Evolutionary conservation across 2,329 filamentous ascomycete species (phyloP).

Genomic region (Fusarium denticulatum): DNA sequence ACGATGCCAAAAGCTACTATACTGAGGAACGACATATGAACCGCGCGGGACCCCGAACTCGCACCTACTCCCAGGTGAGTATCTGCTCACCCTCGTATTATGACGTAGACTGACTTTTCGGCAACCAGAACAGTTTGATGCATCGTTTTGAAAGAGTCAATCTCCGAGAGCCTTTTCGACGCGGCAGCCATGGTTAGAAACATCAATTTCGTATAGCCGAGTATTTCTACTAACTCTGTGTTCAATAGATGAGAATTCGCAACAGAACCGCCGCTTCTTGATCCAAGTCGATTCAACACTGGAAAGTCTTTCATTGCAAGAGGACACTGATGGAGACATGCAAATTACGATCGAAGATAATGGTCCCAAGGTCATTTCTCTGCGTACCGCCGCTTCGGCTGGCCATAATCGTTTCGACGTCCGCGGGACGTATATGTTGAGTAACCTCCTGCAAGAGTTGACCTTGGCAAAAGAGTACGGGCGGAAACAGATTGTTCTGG

Average conservation of each 20-base stretch:
- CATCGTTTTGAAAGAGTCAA: constrained; percentile 64
- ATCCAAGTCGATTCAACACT: constrained; percentile 88
- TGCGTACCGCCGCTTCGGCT: constrained; percentile 86
- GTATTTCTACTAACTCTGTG: constrained; percentile 5
- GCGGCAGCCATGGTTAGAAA: constrained; percentile 66
- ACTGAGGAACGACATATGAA: constrained; percentile 64
- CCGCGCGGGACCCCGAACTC: constrained; percentile 61
- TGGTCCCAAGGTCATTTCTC: constrained; percentile 87
- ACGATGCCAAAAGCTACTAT: constrained; percentile 69
- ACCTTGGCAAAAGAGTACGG: constrained; percentile 92
- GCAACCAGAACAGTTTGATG: constrained; percentile 60
- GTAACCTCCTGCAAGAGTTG: constrained; percentile 94
- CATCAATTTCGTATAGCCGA: neutral
- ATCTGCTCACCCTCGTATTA: neutral
- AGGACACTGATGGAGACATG: constrained; percentile 94
- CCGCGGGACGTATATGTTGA: constrained; percentile 96
- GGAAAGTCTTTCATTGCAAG: constrained; percentile 79
- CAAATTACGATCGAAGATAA: constrained; percentile 98
- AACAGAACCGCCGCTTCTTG: constrained; percentile 78
- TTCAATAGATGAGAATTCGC: constrained; percentile 74
- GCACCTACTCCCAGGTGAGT: constrained; percentile 66
- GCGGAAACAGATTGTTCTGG: constrained; percentile 87
- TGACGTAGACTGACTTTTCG: constrained; percentile 42
- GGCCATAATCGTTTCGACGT: constrained; percentile 90
- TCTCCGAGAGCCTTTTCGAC: constrained; percentile 64